Conservation (phyloP, 1,284 basidiomycete genomes). For the Apiotrichum gamsii region DNA sequence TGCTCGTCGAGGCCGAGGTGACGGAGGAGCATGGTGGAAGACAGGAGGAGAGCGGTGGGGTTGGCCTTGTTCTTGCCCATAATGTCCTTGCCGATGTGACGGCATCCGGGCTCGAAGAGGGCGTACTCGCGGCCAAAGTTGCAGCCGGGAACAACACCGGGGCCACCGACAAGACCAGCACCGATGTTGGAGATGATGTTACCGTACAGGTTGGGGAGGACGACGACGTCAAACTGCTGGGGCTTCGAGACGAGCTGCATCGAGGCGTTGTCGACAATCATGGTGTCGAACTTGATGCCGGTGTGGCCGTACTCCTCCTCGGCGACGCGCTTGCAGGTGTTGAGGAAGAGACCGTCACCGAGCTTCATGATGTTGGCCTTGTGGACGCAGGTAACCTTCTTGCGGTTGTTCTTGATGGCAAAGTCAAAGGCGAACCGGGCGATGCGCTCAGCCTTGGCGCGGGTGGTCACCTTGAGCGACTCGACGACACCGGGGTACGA, state of each 20-base stretch:
- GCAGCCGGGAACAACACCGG: conserved; percentile 95
- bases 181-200: conserved; percentile 98
- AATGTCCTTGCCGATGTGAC: conserved; percentile 96
- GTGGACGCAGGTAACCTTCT: conserved; percentile 99
- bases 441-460: conserved; percentile 93
- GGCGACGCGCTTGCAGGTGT: conserved; percentile 93
- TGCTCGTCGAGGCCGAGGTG: conserved; percentile 92
- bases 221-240: conserved; percentile 58
- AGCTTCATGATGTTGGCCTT: conserved; percentile 99
- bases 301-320: conserved; percentile 84
- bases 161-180: conserved; percentile 94
- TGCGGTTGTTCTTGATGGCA: conserved; percentile 96
- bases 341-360: conserved; percentile 98
- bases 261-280: conserved; percentile 99
- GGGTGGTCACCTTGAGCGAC: conserved; percentile 93
- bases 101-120: conserved; percentile 96
- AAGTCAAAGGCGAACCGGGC: conserved; percentile 98
- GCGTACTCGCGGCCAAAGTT: conserved; percentile 98
- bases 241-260: conserved; percentile 98
- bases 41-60: conserved; percentile 96
- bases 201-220: conserved; percentile 61
- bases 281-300: conserved; percentile 90
- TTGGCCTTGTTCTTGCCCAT: conserved; percentile 98
- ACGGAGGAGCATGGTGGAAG: conserved; percentile 96
- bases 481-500: conserved; percentile 98